Percentiles rank a stretch among this genome's conserved stretches.
phyloP scores from a whole-genome alignment of 192 early-diverging fungal species.

The Backusella australiensis region DNA sequence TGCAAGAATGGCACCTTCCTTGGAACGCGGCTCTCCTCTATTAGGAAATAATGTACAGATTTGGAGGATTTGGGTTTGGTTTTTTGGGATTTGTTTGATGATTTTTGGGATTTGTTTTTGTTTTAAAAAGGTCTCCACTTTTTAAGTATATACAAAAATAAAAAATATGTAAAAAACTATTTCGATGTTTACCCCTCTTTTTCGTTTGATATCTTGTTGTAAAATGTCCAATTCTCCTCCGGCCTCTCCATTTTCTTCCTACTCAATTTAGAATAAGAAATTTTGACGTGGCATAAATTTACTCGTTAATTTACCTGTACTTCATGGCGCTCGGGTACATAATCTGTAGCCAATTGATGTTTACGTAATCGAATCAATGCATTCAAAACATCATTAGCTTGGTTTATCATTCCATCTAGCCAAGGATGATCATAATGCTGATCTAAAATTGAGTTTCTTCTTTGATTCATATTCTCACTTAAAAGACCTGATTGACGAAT shows the following conservation, averaged over 20 bases:
- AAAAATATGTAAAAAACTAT: neutral
- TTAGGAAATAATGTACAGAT: neutral
- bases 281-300: neutral
- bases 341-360: conserved; percentile 24
- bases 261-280: neutral
- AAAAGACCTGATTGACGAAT: conserved; percentile 11
- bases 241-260: neutral
- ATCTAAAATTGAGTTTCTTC: neutral
- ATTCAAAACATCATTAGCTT: conserved; percentile 31
- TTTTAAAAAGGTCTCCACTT: neutral
- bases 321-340: neutral
- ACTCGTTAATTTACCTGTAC: neutral
- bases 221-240: neutral
- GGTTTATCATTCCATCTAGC: conserved; percentile 28
- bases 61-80: neutral
- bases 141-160: neutral
- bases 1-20: conserved; percentile 53
- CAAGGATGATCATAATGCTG: conserved; percentile 14
- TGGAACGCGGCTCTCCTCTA: conserved; percentile 8
- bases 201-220: conserved; percentile 1
- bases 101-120: neutral
- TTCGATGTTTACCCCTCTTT: conserved; percentile 25
- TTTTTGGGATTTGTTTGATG: neutral
- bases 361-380: conserved; percentile 27
- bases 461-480: conserved; percentile 5